phyloP scores from a whole-genome alignment of 768 basidiomycete genomes.

The Hygrocybe coccinea region DNA sequence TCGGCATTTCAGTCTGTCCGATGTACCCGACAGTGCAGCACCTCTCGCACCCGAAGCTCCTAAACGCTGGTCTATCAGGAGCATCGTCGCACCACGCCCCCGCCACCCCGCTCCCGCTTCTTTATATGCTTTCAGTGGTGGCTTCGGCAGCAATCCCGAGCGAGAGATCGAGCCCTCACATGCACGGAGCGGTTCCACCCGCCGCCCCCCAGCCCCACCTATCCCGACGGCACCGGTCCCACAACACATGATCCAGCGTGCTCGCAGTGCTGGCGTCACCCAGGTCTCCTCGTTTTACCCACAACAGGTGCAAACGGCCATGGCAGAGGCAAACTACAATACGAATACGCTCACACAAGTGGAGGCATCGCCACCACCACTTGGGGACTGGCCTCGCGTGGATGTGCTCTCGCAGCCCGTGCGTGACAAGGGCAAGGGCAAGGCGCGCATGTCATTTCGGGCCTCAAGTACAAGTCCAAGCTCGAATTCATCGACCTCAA shows the following conservation, averaged over 20 bases:
- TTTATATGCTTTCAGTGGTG: slow-evolving; percentile 37
- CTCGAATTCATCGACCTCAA: not conserved
- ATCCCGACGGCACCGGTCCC: slow-evolving; percentile 15
- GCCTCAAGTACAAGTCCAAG: not conserved
- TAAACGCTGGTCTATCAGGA: slow-evolving; percentile 29
- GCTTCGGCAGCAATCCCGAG: slow-evolving; percentile 29
- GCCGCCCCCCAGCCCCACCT: slow-evolving; percentile 15
- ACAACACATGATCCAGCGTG: slow-evolving; percentile 11
- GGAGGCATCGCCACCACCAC: slow-evolving; percentile 35
- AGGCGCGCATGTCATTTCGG: slow-evolving; percentile 16
- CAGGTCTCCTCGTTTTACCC: slow-evolving; percentile 31
- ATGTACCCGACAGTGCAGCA: slow-evolving; percentile 18
- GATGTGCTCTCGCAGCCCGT: slow-evolving; percentile 35
- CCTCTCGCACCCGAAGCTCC: slow-evolving; percentile 23
- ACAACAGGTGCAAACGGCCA: slow-evolving; percentile 21
- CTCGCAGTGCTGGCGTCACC: slow-evolving; percentile 8
- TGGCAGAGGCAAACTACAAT: not conserved
- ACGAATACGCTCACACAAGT: slow-evolving; percentile 1
- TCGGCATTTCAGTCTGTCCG: slow-evolving; percentile 21
- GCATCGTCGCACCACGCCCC: slow-evolving; percentile 42
- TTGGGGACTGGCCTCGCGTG: slow-evolving; percentile 53
- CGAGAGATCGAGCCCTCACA: slow-evolving; percentile 49
- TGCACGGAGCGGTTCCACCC: slow-evolving; percentile 21
- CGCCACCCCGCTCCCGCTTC: slow-evolving; percentile 32
- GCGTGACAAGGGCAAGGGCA: too few relatives aligned